phyloP scores from a whole-genome alignment of 2,329 filamentous ascomycete species.

The Penicillium italicum region DNA sequence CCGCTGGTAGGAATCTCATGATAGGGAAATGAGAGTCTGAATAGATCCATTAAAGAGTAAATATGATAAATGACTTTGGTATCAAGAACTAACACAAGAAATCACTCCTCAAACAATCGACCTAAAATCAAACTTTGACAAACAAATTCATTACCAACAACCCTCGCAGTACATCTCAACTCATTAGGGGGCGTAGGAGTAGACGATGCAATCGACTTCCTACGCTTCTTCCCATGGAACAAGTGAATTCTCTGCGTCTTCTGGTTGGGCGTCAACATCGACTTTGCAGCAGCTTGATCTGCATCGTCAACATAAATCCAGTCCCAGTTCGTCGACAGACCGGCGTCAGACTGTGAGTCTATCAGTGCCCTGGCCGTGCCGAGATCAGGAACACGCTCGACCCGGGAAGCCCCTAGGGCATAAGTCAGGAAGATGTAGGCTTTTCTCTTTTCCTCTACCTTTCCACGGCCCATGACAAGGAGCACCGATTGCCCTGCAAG shows the following conservation, averaged over 20 bases:
- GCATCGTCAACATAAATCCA: constrained; percentile 77
- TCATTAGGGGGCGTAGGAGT: constrained; percentile 25
- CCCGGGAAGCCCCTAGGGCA: constrained; percentile 66
- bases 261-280: constrained; percentile 36
- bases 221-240: constrained; percentile 42
- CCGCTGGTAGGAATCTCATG: background rate
- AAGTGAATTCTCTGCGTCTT: constrained; percentile 28
- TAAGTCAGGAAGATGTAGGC: constrained; percentile 77
- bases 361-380: constrained; percentile 62
- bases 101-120: constrained; percentile 62
- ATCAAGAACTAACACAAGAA: constrained; percentile 9
- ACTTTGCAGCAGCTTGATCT: constrained; percentile 52
- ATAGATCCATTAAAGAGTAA: background rate
- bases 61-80: constrained; percentile 18
- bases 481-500: constrained; percentile 65
- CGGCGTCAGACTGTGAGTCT: constrained; percentile 47
- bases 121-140: constrained; percentile 91
- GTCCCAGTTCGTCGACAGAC: constrained; percentile 53
- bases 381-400: constrained; percentile 64
- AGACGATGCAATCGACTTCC: constrained; percentile 32
- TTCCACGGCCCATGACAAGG: constrained; percentile 64
- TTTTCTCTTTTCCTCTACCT: constrained; percentile 61
- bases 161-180: constrained; percentile 51
- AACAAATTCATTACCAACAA: constrained; percentile 80
- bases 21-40: background rate